These are phyloP conservation scores for Claviceps lovelessii DNA, from an alignment of 2,329 filamentous ascomycete genomes.

Conservation along the genomic window DNA sequence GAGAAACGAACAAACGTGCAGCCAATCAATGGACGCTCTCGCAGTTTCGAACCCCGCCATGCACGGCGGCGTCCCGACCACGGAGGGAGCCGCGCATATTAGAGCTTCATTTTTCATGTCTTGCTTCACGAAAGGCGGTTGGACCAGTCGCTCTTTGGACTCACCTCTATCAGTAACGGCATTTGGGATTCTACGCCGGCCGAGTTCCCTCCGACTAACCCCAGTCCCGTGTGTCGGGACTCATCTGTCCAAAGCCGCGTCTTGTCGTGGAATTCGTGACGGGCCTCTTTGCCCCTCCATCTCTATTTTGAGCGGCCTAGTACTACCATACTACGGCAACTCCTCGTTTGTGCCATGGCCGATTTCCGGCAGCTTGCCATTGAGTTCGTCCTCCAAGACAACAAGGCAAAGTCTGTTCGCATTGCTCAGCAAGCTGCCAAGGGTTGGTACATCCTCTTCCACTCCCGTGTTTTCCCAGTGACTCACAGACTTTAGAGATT, in stretches of 20 bases:
- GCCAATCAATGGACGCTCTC: slow-evolving; percentile 5
- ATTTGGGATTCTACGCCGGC: background rate
- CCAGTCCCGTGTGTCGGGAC: background rate
- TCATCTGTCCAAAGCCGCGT: background rate
- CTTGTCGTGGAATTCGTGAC: background rate
- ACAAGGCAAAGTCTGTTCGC: slow-evolving; percentile 24
- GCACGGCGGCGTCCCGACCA: background rate
- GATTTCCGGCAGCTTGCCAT: slow-evolving; percentile 38
- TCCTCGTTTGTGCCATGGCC: slow-evolving; percentile 24
- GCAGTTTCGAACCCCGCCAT: slow-evolving; percentile 4
- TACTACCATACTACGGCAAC: background rate
- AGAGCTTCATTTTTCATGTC: background rate
- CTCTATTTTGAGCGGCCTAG: background rate
- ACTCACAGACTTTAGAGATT: slow-evolving; percentile 24
- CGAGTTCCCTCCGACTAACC: background rate
- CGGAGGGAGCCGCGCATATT: background rate
- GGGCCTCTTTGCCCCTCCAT: background rate
- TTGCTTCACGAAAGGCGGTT: background rate
- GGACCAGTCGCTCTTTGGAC: background rate
- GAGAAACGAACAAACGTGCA: background rate
- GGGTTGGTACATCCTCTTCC: slow-evolving; percentile 14
- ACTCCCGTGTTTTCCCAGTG: background rate
- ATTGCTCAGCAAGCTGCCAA: slow-evolving; percentile 33
- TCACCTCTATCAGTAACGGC: background rate
- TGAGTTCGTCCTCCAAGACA: slow-evolving; percentile 39